Evolutionary conservation across 352 stramenopile genomes (phyloP), one percentile per base, ranked within the genome.

Genomic region (Phytophthora chlamydospora): DNA sequence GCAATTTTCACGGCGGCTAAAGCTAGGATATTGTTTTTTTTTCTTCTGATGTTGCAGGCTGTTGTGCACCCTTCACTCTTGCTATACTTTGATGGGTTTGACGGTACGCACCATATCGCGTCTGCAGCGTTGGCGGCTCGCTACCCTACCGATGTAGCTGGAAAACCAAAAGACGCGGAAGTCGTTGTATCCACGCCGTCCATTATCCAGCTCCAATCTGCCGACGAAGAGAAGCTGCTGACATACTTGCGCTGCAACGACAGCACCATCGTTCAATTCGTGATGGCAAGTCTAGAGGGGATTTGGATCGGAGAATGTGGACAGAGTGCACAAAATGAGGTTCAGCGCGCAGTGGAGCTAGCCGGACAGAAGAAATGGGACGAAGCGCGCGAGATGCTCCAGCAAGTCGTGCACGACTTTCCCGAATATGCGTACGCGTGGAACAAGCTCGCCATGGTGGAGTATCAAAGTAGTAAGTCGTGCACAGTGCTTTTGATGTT

Each of bases 81-180:
- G 12, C 62, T 93, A 19, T 89, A 89, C 55, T 95, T 95, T 55
- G 86, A 95, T 54, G 73, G 81, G 3, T 95, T 91, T 49, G 66
- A 73, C 27, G 52, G 75, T 45, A 81, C 76, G 1, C 75, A 77
- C 9, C 78, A 95, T 46, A 46, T 85, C n/a, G 73, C 80, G 10
- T 95, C 80, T n/a, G 41, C 57, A 21, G 62, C 83, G 38, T 66
- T 95, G n/a, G 78, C 78, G 12, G 67, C 64, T 48, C 71, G 76
- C 8, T 95, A 79, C 45, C 87, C 85, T 4, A 73, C 83, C 31
- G 85, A 93, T 52, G 54, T 72, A 16, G 24, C 52, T 54, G 24
- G 16, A 4, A 62, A 67, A 39, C 12, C 29, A 14, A 39, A 56
- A 38, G 19, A 42, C 11, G 6, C 47, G 4, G 35, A 58, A 38